Evolutionary conservation across 2,329 filamentous ascomycete genomes (phyloP), one percentile per base, ranked within the genome.

Genomic region (Fusarium sp.): DNA sequence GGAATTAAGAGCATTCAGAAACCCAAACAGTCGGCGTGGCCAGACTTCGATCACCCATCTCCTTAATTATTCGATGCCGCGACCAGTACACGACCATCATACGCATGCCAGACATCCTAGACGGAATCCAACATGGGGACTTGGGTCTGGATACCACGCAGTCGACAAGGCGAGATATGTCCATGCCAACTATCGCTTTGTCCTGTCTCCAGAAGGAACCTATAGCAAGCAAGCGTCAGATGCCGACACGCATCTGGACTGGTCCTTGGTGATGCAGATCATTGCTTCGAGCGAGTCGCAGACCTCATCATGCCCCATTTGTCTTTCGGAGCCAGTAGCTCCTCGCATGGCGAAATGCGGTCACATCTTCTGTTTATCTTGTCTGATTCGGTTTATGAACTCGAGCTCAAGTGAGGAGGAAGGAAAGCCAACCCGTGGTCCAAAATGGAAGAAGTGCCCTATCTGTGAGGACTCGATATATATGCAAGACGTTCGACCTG

Each of bases 41-140:
- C 96, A 98, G 83, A 98, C 95, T 63, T 97, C 94, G 79, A 99
- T 99, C 81, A 98, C 96, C 45, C 96, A 99, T 83, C 86, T 99
- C 66, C 93, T 99, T 88, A 96, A 96, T 85, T 97, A 98, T 83
- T 91, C 93, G 52, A 87, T 94, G 22, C 93, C 95, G 24, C 90
- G 94, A 57, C 92, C 93, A 24, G 90, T 92, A 70, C 88, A 88
- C 77, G 89, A 90, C 81, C 84, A 87, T 64, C 82, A 87, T 74
- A 82, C 85, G 59, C 84, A 87, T 70, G 85, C 87, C 42, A 87
- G 89, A 70, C 87, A 90, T 38, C 88, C 89, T 77, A 90, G 93
- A 66, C 89, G 93, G 63, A 93, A 94, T 81, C 91, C 92, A 52
- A 93, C 92, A 3, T 97, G 93, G 93, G 94, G 94, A 0, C 87